Evolutionary conservation across 192 early-diverging fungal genomes (phyloP).

Genomic region (Neocallimastix lanati): DNA sequence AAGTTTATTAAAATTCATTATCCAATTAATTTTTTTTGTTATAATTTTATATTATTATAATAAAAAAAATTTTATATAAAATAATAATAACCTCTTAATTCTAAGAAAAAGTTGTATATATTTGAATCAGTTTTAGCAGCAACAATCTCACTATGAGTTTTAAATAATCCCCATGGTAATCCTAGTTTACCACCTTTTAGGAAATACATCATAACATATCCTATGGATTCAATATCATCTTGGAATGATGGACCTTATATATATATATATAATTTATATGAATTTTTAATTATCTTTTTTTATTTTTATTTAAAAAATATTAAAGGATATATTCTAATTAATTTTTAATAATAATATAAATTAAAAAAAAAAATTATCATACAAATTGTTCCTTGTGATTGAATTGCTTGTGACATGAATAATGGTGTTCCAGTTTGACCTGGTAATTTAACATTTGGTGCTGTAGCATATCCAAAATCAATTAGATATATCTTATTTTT

Average conservation of each 20-base stretch:
- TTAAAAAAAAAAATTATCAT: background rate
- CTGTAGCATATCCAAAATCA: conserved; percentile 16
- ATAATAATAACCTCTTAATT: background rate
- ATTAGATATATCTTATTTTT: conserved; percentile 5
- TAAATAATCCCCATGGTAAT: conserved; percentile 12
- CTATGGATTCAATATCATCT: conserved; percentile 12
- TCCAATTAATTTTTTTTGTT: no score
- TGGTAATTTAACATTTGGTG: conserved; percentile 5
- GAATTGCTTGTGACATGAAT: conserved; percentile 10
- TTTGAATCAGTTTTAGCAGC: conserved; percentile 5
- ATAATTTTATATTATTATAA: no score
- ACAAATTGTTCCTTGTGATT: conserved; percentile 9
- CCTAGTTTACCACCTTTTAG: conserved; percentile 11
- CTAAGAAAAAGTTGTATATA: conserved; percentile 6
- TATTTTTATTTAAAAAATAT: no score
- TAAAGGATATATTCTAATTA: no score
- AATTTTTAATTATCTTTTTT: no score
- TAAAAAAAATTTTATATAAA: no score
- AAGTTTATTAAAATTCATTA: no score
- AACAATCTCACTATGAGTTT: conserved; percentile 11
- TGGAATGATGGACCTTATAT: conserved; percentile 5
- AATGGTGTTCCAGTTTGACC: conserved; percentile 16
- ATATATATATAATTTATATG: background rate
- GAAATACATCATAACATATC: conserved; percentile 13
- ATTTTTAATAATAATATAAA: no score